Evolutionary conservation across 768 basidiomycete species (phyloP), one percentile per base, ranked within the genome.

Genomic region (Auricularia sp.): DNA sequence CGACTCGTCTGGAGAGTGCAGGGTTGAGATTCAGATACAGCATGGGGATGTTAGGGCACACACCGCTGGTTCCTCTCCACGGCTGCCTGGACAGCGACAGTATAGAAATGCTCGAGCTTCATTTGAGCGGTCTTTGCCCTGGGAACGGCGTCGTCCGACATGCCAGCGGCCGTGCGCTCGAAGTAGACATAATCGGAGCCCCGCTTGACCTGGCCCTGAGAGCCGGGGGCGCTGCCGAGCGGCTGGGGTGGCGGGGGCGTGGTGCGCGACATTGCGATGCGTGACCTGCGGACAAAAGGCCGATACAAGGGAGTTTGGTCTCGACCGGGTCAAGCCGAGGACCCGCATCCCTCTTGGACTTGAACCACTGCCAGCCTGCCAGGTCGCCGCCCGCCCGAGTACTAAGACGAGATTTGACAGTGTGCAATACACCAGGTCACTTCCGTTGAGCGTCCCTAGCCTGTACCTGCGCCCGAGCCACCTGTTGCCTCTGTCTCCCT

Each of bases 31-130:
- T 47, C 39, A 43, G 18, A 51, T 10, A 8, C 42, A 66, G 16
- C 47, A 47, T 14, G 59, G 53, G 59, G n/a, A 29, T 11, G 29
- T 18, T 3, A 56, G 36, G 36, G 7, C 29, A 62, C 72, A 66
- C 61, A 94, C 94, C 96, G 84, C 62, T 87, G 84, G 73, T 98
- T 98, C 62, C 97, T 81, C 72, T 95, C 94, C 58, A 99, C 91
- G 12, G 96, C 96, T 56, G 90, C 84, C 73, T 98, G 94, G 51
- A 99, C 97, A 1, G 92, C 92, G 47, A 97, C 87, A 75, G 98
- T 97, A 77, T 98, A 99, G 73, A 87, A 97, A 73, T 95, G 88
- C 77, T 98, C 97, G 62, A 98, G 82, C 76, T 96, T 97, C 77
- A 98, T 80, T 74, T 97, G 94, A 2, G 95, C 95, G 47, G 84